Base-by-base conservation (phyloP, 2,329 filamentous ascomycete species). In the Colletotrichum liaoningense region DNA sequence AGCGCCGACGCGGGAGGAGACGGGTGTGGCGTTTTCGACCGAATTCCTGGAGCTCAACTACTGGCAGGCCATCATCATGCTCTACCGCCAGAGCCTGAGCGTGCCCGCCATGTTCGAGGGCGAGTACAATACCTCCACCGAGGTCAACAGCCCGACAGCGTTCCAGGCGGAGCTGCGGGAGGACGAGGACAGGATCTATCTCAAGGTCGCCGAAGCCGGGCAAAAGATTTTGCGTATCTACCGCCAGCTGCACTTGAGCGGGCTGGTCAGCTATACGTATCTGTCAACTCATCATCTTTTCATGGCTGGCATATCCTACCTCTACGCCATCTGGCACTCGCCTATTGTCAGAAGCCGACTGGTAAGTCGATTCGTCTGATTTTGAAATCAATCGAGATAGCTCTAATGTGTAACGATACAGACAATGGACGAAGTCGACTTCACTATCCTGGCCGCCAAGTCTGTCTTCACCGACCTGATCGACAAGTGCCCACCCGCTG, bases 241-340 rank as follows among this genome's bases (percentile, higher is more conserved):
- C 82, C 89, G 96, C 65, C 94, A 98, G 79, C 86, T 98, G 73
- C 96, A 98, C 82, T 88, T 95, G 11, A 91, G 95, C 70, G 93
- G 95, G 65, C 88, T 98, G 54, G 96, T 98, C 67, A 98, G 98
- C 83, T 98, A 98, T 81, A 98, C 96, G 0, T 98, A 97, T 82
- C 86, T 98, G 67, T 95, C 97, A 2, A 98, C 97, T 0, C 96
- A 98, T 81, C 95, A 98, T 83, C 88, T 98, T 7, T 98, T 98
- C 84, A 98, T 98, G 94, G 96, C 96, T 33, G 96, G 95, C 84
- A 93, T 98, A 72, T 97, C 96, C 28, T 98, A 98, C 82, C 88
- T 98, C 2, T 98, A 98, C 82, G 95, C 97, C 24, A 97, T 98
- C 71, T 98, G 96, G 96, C 96, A 98, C 83, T 98, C 96, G 12